Evolutionary conservation across 2,329 filamentous ascomycete genomes (phyloP), one percentile per base, ranked within the genome.

Genomic region (Pseudogymnoascus sp.): DNA sequence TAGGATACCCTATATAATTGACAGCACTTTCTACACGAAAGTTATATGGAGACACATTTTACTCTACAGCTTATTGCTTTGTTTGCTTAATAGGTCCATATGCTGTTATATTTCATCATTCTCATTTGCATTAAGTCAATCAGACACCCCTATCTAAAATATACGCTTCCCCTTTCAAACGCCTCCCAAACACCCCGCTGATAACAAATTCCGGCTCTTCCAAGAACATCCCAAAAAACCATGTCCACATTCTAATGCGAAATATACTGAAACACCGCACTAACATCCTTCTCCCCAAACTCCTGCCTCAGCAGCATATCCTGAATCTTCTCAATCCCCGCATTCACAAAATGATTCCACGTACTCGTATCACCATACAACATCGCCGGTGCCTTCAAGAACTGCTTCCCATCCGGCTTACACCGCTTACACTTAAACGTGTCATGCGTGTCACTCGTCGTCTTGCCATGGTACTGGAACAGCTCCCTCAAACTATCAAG

Each of bases 401-500:
- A 85, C 77, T 99, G 95, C 66, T 83, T 88, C 0, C 93, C 93
- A 71, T 96, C 91, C 1, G 90, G 88, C 72, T 89, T 90, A 76
- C 95, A 99, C 43, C 95, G 83, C 79, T 96, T 97, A 76, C 95
- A 99, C 79, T 96, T 98, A 83, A 99, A 98, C 0, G 93, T 98
- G 73, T 98, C 95, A 75, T 99, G 95, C 0, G 95, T 99, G 73
- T 99, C 96, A 71, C 92, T 96, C 14, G 81, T 88, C 0, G 95
- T 99, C 57, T 88, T 85, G 0, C 87, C 83, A 62, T 91, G 87
- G 77, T 96, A 98, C 77, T 96, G 91, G 80, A 99, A 99, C 28
- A 99, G 80, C 76, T 99, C 95, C 36, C 93, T 85, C 60, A 99
- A 80, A 63, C 89, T 92, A 73, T 98, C 95, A 1, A 96, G 81